Evolutionary conservation across 108 stramenopile species (phyloP), one percentile per base, ranked within the genome.

Genomic region (Mediolabrus comicus): DNA sequence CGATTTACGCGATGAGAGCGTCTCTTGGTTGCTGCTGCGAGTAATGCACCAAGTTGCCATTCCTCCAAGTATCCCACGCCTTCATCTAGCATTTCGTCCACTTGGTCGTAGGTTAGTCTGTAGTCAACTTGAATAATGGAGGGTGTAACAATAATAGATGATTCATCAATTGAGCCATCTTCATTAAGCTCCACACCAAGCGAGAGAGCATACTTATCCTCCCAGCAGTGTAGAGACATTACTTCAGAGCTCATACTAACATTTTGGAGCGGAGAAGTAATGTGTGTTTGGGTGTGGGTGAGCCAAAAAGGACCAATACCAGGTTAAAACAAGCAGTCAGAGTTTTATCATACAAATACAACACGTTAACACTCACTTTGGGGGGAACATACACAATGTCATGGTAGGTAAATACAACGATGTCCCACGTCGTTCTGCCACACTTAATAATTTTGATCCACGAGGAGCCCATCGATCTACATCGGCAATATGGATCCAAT

Each of bases 401-500:
- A 57, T 57, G 17, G 69, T 60, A 4, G 92, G 90, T 17, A 94
- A 70, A 43, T 94, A 94, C 14, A 87, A 51, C 14, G 87, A 84
- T 10, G 87, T 91, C 2, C 83, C 75, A 28, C 92, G 79, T 25
- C 61, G 39, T 46, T 83, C 74, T 2, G 92, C 92, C 1, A 75
- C 69, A 12, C 71, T 43, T 63, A 86, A 75, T 9, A 89, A 27
- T 6, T 77, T 33, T 3, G 87, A 88, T 36, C 75, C 79, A 39
- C 83, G 70, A 16, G 83, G 85, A 26, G 86, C 88, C 79, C 77
- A 88, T 41, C 85, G 76, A 54, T 90, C 89, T 0, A 88, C 88
- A 79, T 94, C 92, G 16, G 92, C 89, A 60, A 94, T 94, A 56
- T 94, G 92, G 55, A 94, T 86, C 92, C 92, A 94, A 65, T 79